These are phyloP conservation scores for Salicornia ramosissima DNA, from an alignment of 148 eudicot genomes.

Conservation along the genomic window DNA sequence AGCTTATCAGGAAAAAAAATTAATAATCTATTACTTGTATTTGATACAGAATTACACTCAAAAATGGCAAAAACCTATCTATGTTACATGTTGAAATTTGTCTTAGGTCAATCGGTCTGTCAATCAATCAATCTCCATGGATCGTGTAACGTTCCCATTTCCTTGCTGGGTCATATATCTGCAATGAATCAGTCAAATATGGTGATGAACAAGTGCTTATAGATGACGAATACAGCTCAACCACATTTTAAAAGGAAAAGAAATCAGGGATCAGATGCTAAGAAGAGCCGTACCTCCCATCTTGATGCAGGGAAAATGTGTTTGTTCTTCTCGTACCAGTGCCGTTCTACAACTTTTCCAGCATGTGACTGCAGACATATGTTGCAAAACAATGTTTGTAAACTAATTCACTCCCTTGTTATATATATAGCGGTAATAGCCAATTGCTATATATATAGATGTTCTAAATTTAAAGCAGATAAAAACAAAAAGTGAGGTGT, in stretches of 20 bases:
- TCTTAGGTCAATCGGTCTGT: neutral
- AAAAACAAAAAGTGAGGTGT: neutral
- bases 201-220: too few species aligned
- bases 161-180: slow-evolving; percentile 92
- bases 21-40: neutral
- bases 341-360: slow-evolving; percentile 97
- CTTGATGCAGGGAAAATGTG: slow-evolving; percentile 98
- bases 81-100: neutral
- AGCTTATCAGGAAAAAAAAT: neutral
- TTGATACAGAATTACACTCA: slow-evolving; percentile 12
- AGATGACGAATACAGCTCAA: neutral
- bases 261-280: slow-evolving; percentile 9
- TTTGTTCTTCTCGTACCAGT: slow-evolving; percentile 98
- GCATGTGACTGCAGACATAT: slow-evolving; percentile 77
- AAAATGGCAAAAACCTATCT: neutral
- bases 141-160: slow-evolving; percentile 96
- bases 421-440: too few species aligned
- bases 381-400: neutral
- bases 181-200: slow-evolving; percentile 15
- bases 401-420: neutral
- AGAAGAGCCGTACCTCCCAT: slow-evolving; percentile 75
- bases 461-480: neutral
- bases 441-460: neutral
- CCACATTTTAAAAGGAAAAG: neutral
- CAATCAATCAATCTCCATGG: slow-evolving; percentile 86